Evolutionary conservation across 2,329 filamentous ascomycete genomes (phyloP).

Genomic region (Diaporthe sp.): DNA sequence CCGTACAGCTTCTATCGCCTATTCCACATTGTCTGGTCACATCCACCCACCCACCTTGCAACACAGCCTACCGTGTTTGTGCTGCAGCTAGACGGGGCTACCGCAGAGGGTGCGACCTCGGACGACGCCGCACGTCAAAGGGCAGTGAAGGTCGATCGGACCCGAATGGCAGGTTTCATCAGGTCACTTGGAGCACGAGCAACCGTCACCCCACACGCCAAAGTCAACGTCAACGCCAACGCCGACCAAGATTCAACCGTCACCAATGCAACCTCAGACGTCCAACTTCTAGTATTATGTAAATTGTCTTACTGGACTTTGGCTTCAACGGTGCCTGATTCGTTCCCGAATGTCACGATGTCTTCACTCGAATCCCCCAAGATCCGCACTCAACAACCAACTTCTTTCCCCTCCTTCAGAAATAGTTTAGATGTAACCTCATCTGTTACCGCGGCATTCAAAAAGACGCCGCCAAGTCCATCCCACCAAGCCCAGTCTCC

Average conservation of each 20-base stretch:
- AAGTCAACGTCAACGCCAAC: constrained; percentile 5
- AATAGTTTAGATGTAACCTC: background rate
- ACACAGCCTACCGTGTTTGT: background rate
- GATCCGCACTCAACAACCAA: constrained; percentile 18
- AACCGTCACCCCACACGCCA: background rate
- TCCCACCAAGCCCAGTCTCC: no score
- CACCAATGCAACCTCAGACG: constrained; percentile 5
- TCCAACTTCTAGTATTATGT: background rate
- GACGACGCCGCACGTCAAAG: background rate
- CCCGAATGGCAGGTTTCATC: constrained; percentile 33
- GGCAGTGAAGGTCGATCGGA: constrained; percentile 3
- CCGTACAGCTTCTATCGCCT: background rate
- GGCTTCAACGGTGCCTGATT: background rate
- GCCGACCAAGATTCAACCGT: background rate
- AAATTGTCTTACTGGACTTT: background rate
- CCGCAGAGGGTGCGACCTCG: constrained; percentile 10
- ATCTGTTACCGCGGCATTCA: background rate
- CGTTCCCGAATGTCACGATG: constrained; percentile 16
- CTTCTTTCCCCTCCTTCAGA: background rate
- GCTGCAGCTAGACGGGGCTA: background rate
- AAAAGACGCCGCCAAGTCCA: background rate
- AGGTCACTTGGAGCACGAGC: background rate
- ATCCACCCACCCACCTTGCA: background rate
- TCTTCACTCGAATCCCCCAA: background rate
- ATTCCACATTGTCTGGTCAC: background rate